Evolutionary conservation across 2,329 filamentous ascomycete species (phyloP), one percentile per base, ranked within the genome.

Genomic region (Aspergillus persii): DNA sequence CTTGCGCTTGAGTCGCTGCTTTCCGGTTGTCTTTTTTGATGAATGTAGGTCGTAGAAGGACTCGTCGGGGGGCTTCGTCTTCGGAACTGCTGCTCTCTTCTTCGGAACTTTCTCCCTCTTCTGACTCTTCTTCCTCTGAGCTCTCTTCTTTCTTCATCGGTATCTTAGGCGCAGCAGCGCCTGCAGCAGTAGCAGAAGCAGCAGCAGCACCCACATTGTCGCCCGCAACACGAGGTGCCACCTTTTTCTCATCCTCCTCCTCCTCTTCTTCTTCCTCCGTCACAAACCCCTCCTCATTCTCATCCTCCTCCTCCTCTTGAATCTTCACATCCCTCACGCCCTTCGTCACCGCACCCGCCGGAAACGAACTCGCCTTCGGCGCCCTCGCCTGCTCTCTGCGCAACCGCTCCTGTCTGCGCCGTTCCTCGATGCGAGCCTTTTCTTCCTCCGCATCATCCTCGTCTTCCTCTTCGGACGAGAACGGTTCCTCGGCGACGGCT

Each of bases 31-130:
- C 80, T 67, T 89, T 89, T 54, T 85, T 86, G 54, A 89, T 81
- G 68, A 89, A 89, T 3, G 86, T 88, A 30, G 87, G 87, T n/a
- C 86, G 82, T 49, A 88, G 74, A 44, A 88, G 80, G 63, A 81
- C 80, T 54, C 83, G 80, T 61, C 78, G 80, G 0, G 83, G 83
- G 4, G 77, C 78, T 67, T 87, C 85, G 4, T 87, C 84, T 68
- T 86, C 84, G 15, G 80, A 83, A 50, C 78, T 82, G 53, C 77
- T 81, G 53, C 77, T 81, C 54, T 79, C 77, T 59, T 82, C 87
- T 50, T 84, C 84, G 3, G 81, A 77, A 50, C 74, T 76, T 49
- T 78, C 78, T 48, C 77, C 69, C 7, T 79, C 86, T 58, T 84
- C 77, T 31, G 77, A 75, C 23, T 76, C 76, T 59, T 84, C 79